Conservation (phyloP, 192 early-diverging fungal species). For the Podochytrium sp. region DNA sequence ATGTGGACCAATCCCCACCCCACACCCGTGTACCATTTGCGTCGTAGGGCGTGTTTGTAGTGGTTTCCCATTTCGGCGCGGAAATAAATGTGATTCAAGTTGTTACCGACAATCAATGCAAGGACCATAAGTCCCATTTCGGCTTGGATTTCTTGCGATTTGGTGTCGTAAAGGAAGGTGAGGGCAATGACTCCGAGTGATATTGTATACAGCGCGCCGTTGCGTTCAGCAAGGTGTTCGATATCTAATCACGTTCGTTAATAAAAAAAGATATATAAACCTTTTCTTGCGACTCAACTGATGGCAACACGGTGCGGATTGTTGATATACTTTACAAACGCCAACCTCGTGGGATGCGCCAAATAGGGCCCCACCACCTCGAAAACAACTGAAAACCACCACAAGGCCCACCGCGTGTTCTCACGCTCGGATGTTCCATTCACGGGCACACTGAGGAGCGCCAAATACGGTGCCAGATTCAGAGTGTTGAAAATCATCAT, state of each 20-base stretch:
- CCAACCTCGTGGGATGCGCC: too few relatives aligned
- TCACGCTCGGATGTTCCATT: background rate
- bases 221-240: conserved; percentile 5
- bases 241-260: background rate
- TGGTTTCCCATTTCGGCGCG: background rate
- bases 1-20: background rate
- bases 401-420: background rate
- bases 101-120: background rate
- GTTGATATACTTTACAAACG: too few relatives aligned
- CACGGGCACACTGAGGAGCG: background rate
- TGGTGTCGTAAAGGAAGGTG: conserved; percentile 10
- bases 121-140: conserved; percentile 3
- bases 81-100: conserved; percentile 19
- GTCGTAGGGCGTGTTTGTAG: conserved; percentile 12
- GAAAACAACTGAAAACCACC: background rate
- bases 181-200: conserved; percentile 6
- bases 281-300: too few relatives aligned
- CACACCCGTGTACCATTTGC: conserved; percentile 3
- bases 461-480: background rate
- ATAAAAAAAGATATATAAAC: background rate
- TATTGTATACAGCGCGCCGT: background rate
- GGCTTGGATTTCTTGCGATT: background rate
- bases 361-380: too few relatives aligned
- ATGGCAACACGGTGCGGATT: background rate
- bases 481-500: background rate